phyloP scores from a whole-genome alignment of 768 basidiomycete species.

The Pisolithus microcarpus region DNA sequence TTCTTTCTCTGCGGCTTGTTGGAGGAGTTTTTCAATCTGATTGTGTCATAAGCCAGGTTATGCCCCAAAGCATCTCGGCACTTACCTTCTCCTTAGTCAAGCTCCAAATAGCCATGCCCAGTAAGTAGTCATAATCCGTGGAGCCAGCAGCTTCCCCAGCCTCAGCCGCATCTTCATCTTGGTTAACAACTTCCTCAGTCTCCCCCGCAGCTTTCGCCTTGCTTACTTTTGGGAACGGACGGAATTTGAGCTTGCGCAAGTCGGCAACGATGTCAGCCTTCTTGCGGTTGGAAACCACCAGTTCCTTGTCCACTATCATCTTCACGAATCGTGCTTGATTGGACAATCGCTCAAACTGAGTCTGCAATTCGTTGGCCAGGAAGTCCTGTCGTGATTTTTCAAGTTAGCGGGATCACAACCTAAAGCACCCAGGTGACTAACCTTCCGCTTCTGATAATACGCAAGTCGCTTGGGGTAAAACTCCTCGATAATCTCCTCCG shows the following conservation, averaged over 20 bases:
- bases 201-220: slow-evolving; percentile 66
- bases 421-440: slow-evolving; percentile 17
- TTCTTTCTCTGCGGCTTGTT: slow-evolving; percentile 79
- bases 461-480: slow-evolving; percentile 86
- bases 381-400: slow-evolving; percentile 51
- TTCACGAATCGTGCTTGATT: slow-evolving; percentile 97
- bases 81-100: slow-evolving; percentile 86
- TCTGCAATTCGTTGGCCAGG: slow-evolving; percentile 76
- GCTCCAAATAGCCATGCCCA: slow-evolving; percentile 94
- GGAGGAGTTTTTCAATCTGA: slow-evolving; percentile 77
- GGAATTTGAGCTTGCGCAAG: slow-evolving; percentile 75
- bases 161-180: slow-evolving; percentile 42
- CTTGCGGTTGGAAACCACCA: slow-evolving; percentile 81
- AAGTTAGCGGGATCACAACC: background rate
- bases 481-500: slow-evolving; percentile 89
- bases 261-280: slow-evolving; percentile 82
- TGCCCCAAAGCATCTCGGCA: background rate
- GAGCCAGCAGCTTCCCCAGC: slow-evolving; percentile 33
- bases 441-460: slow-evolving; percentile 96
- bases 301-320: slow-evolving; percentile 86
- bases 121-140: slow-evolving; percentile 85
- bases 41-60: slow-evolving; percentile 6
- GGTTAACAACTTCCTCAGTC: slow-evolving; percentile 49
- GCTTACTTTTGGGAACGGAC: slow-evolving; percentile 79
- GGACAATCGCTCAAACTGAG: slow-evolving; percentile 72